Evolutionary conservation across 1,284 basidiomycete species (phyloP), one percentile per base, ranked within the genome.

Genomic region (Marasmius fiardii): DNA sequence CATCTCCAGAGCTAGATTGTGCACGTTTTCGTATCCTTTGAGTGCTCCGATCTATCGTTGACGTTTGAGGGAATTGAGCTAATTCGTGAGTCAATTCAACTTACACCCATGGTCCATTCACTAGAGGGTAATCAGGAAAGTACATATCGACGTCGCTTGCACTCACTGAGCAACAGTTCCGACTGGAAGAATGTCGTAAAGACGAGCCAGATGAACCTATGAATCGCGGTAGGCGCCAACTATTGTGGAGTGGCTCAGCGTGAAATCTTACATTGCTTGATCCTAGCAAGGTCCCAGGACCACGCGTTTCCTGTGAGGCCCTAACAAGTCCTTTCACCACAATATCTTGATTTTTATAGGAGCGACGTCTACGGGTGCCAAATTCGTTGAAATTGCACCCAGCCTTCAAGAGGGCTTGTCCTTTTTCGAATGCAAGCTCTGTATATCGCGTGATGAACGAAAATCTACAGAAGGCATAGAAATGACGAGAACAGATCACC

Each of bases 71-170:
- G 14, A 33, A 31, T 34, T 14, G 33, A 5, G 16, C 51, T 4
- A 48, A 24, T 21, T 34, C 16, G 31, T 18, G 51, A n/a, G 41
- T 51, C 51, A 41, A 28, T 4, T 44, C 23, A 37, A 48, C 83
- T 66, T 70, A 87, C 88, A 45, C 88, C 95, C 95, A 98, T 98
- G 67, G 93, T 93, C 92, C 93, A 96, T 73, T 98, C 93, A 68
- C 90, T 92, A 59, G 18, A 51, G 59, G 21, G 51, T 24, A 52
- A 26, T 62, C 39, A 37, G 39, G 35, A 50, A 47, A 49, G 44
- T 45, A 41, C 2, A 50, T 33, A 28, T 4, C 37, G 45, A 43
- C 26, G 35, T 34, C 23, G 39, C 48, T 45, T 52, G n/a, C 18
- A 77, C 86, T 64, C 71, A 92, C 89, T 96, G 93, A 8, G 92